Evolutionary conservation across 2,329 filamentous ascomycete species (phyloP), one percentile per base, ranked within the genome.

Genomic region (Leptographium flavum): DNA sequence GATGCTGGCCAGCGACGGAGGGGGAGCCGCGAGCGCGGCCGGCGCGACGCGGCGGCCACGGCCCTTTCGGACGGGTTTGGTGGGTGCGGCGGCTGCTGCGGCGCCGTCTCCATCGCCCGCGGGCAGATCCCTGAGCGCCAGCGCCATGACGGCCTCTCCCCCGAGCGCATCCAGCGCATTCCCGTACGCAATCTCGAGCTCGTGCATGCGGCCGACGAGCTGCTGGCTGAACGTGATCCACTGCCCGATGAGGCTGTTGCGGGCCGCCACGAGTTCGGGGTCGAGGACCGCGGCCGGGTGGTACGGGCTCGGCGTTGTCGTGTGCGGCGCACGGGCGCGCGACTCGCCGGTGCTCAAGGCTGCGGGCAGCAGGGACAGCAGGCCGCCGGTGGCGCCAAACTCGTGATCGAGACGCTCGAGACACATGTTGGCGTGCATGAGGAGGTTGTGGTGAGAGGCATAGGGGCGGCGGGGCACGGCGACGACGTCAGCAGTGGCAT

Each of bases 401-500:
- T 78, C 74, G 54, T 78, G 72, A 51, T 79, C 75, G 7, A 79
- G 65, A 2, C 71, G 63, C 59, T 78, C 74, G 6, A 79, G 68
- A 42, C 74, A 71, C 47, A 70, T 65, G 54, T 79, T 78, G 48
- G 74, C 73, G 55, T 79, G 75, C 60, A 66, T 63, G 25, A 75
- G 59, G 15, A 79, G 64, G 28, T 63, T 64, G 49, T 68, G 61
- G 50, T 74, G 70, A 44, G 60, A 65, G 41, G 63, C 61, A 47
- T 67, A 72, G 4, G 66, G 69, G 25, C 49, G 23, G 44, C 33
- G 53, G 57, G 10, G 46, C 52, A 33, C 19, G 25, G 25, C 27
- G 28, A 10, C 11, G 33, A 13, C 17, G 27, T 35, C 21, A 10
- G 28, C 30, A 10, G 36, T n/a, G 38, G 22, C 30, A 4, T 45